Conservation (phyloP, 2,329 filamentous ascomycete species). For the Claviceps fusiformis region DNA sequence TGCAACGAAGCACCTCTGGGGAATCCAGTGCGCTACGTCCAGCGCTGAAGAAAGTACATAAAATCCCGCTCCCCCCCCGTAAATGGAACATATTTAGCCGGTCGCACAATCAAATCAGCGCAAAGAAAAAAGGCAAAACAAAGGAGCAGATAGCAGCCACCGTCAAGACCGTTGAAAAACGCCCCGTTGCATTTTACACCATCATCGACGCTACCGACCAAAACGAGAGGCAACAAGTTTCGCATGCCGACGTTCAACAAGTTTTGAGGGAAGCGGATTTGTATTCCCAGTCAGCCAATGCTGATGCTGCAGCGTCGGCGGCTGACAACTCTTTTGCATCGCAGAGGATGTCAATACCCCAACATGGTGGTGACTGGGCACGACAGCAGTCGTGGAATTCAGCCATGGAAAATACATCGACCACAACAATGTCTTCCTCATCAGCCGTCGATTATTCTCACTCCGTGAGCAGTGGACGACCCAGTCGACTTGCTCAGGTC, state of each 20-base stretch:
- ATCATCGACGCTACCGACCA: constrained; percentile 47
- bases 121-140: constrained; percentile 27
- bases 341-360: not conserved
- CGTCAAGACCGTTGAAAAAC: constrained; percentile 34
- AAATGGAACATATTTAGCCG: constrained; percentile 53
- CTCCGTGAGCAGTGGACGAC: constrained; percentile 9
- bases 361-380: not conserved
- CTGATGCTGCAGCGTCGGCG: not conserved
- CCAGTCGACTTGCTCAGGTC: constrained; percentile 61
- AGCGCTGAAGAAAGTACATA: constrained; percentile 40
- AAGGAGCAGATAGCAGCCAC: constrained; percentile 30
- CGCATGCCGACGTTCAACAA: constrained; percentile 25
- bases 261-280: constrained; percentile 37
- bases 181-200: constrained; percentile 45
- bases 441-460: not conserved
- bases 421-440: not conserved
- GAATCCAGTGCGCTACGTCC: constrained; percentile 16
- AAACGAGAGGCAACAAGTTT: constrained; percentile 36
- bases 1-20: constrained; percentile 22
- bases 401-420: not conserved
- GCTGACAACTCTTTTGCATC: not conserved
- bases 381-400: not conserved
- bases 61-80: constrained; percentile 39
- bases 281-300: constrained; percentile 13
- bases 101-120: constrained; percentile 30